Percentiles rank a stretch among this genome's conserved stretches.
These are phyloP conservation scores for Lactuca saligna DNA, from an alignment of 129 eudicot species.

Conservation along the genomic window DNA sequence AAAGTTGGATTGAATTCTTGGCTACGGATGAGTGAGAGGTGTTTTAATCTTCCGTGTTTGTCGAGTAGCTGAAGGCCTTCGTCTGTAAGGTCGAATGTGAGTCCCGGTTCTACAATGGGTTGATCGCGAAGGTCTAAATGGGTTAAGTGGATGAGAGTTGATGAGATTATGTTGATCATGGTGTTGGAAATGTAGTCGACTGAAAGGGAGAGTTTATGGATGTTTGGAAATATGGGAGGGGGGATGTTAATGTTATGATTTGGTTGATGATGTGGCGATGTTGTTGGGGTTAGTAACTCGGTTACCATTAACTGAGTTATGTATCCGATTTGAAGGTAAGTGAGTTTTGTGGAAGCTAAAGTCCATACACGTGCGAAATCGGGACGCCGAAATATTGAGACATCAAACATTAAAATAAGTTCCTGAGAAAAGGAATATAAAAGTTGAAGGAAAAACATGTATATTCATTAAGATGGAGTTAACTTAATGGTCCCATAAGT, in stretches of 20 bases:
- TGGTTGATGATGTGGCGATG: slow-evolving; percentile 48
- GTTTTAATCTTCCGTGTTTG: slow-evolving; percentile 69
- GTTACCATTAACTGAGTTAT: slow-evolving; percentile 83
- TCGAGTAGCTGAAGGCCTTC: slow-evolving; percentile 76
- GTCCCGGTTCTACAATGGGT: slow-evolving; percentile 84
- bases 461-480: slow-evolving; percentile 1
- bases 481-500: slow-evolving; percentile 11
- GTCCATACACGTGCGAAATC: slow-evolving; percentile 88
- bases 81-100: slow-evolving; percentile 82
- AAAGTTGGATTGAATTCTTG: slow-evolving; percentile 79
- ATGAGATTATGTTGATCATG: slow-evolving; percentile 70
- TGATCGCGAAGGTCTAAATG: slow-evolving; percentile 93
- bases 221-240: slow-evolving; percentile 53
- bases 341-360: slow-evolving; percentile 63
- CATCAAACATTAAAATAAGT: slow-evolving; percentile 86
- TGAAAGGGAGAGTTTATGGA: slow-evolving; percentile 72
- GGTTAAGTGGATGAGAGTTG: slow-evolving; percentile 57
- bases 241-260: slow-evolving; percentile 10
- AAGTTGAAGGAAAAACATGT: not conserved
- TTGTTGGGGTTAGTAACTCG: slow-evolving; percentile 75
- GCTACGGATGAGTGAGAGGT: slow-evolving; percentile 80
- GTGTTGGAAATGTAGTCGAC: slow-evolving; percentile 96
- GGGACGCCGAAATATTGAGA: slow-evolving; percentile 72
- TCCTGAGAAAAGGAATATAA: slow-evolving; percentile 53
- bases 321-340: slow-evolving; percentile 79